A percentile compares a stretch with the other conserved stretches of the same genome.
These are phyloP conservation scores for Ehretia macrophylla DNA, from an alignment of 257 asterid species.

Conservation along the genomic window DNA sequence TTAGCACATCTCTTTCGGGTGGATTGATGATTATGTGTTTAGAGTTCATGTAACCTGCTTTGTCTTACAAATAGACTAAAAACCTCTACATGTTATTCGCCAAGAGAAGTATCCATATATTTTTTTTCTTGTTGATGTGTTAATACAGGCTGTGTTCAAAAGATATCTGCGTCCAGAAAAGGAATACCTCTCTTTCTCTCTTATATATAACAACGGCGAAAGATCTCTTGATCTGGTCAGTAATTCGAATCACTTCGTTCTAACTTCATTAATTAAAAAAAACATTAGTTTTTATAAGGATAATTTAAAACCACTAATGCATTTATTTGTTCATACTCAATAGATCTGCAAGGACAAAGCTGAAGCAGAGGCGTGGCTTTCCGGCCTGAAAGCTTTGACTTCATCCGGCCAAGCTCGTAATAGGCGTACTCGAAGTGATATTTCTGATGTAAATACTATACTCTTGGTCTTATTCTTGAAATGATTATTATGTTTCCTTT, in stretches of 20 bases:
- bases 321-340: constrained; percentile 18
- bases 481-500: not conserved
- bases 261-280: not conserved
- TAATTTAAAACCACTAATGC: not conserved
- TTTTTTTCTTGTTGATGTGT: constrained; percentile 2
- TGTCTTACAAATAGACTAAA: constrained; percentile 6
- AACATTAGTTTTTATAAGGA: not conserved
- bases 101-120: constrained; percentile 12
- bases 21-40: constrained; percentile 20
- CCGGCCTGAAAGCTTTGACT: constrained; percentile 71
- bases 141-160: constrained; percentile 81
- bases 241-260: not conserved
- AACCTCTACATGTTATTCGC: not conserved
- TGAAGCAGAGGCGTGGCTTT: constrained; percentile 89
- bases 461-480: constrained; percentile 13
- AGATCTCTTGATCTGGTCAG: constrained; percentile 96
- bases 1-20: constrained; percentile 24
- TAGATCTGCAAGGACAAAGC: constrained; percentile 92
- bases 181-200: constrained; percentile 91
- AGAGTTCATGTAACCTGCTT: constrained; percentile 20
- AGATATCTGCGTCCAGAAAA: constrained; percentile 94
- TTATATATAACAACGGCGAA: constrained; percentile 79
- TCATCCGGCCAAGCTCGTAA: constrained; percentile 54
- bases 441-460: constrained; percentile 52
- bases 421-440: constrained; percentile 79